Percentiles rank a stretch among this genome's conserved stretches.
These are phyloP conservation scores for Fomitopsis pulvina DNA, from an alignment of 768 basidiomycete genomes.

Conservation along the genomic window DNA sequence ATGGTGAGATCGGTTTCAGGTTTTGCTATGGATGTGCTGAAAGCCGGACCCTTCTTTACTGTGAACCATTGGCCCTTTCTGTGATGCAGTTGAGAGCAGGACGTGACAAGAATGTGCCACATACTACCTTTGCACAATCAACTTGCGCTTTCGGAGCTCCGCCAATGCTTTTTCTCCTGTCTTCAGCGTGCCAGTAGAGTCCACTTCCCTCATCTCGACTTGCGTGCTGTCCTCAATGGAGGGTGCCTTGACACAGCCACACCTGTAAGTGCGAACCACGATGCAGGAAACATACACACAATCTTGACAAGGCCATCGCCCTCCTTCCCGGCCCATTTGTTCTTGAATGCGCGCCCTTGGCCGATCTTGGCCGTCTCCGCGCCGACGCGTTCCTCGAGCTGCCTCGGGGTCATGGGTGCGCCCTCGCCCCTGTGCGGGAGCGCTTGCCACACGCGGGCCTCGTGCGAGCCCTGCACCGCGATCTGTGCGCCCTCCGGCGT, in stretches of 20 bases:
- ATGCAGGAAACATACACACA: slow-evolving; percentile 42
- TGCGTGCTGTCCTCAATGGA: slow-evolving; percentile 72
- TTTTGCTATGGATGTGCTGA: slow-evolving; percentile 88
- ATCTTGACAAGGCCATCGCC: slow-evolving; percentile 81
- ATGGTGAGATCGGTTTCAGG: slow-evolving; percentile 94
- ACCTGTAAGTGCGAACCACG: slow-evolving; percentile 1
- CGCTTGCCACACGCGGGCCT: slow-evolving; percentile 89
- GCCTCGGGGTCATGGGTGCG: slow-evolving; percentile 52
- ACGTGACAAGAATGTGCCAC: neutral
- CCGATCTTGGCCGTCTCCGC: slow-evolving; percentile 90
- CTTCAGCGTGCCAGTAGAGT: slow-evolving; percentile 62
- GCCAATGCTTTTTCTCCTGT: slow-evolving; percentile 77
- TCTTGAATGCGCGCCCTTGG: slow-evolving; percentile 94
- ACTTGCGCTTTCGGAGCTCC: slow-evolving; percentile 88
- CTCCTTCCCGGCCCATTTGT: slow-evolving; percentile 93
- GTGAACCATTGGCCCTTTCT: slow-evolving; percentile 97
- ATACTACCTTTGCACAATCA: slow-evolving; percentile 71
- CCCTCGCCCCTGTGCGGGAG: slow-evolving; percentile 69
- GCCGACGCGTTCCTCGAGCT: slow-evolving; percentile 73
- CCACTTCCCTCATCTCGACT: slow-evolving; percentile 66
- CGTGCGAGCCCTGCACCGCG: slow-evolving; percentile 80
- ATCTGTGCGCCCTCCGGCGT: slow-evolving; percentile 83
- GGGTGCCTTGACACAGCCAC: slow-evolving; percentile 36
- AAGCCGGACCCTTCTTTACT: slow-evolving; percentile 76
- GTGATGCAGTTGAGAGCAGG: slow-evolving; percentile 1